Base-by-base conservation (phyloP, 163 green algal genomes). In the Prototheca cutis region DNA sequence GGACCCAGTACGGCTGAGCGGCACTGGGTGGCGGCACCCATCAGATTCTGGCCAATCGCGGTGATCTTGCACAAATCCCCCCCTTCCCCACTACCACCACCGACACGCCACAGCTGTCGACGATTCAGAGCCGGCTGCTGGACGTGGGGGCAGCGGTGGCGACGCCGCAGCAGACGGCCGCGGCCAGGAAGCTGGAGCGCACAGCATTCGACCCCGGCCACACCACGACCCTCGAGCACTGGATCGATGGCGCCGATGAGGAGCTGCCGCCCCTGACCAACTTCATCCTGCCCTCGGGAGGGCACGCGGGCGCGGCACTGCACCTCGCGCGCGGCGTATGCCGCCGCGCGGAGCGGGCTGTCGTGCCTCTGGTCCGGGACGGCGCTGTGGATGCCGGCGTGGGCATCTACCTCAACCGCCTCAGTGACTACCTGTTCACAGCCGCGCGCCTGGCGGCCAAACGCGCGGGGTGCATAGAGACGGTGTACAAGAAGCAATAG, bases 341-440 rank as follows among this genome's bases (percentile, higher is more conserved):
- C 66, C 74, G 90, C 34, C 63, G 90, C 13, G 90, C 91, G 8
- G 90, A 98, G 78, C 76, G 90, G 3, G 73, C 66, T 25, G 75
- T 82, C 6, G 66, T 71, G 27, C 55, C 32, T 4, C 56, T 69
- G 56, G 25, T 63, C 4, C 54, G 66, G 55, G 48, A 62, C 30
- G 60, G 71, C 2, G 45, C 48, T 23, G 33, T 34, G 4, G 56
- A 68, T n/a, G 13, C 6, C n/a, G 32, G 40, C 6, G 86, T 97
- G 30, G 66, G 61, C n/a, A 53, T 80, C 8, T 98, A 87, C 63
- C 60, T 97, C 13, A 97, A 98, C 73, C 72, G 91, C 1, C 72
- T 97, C 24, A 93, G 80, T 48, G 91, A 98, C 76, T 98, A 92
- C 72, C 73, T 97, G 18, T 97, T 96, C 76, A 93, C 84, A 0